Conservation (phyloP, 345 rosid species). For the Angophora floribunda region DNA sequence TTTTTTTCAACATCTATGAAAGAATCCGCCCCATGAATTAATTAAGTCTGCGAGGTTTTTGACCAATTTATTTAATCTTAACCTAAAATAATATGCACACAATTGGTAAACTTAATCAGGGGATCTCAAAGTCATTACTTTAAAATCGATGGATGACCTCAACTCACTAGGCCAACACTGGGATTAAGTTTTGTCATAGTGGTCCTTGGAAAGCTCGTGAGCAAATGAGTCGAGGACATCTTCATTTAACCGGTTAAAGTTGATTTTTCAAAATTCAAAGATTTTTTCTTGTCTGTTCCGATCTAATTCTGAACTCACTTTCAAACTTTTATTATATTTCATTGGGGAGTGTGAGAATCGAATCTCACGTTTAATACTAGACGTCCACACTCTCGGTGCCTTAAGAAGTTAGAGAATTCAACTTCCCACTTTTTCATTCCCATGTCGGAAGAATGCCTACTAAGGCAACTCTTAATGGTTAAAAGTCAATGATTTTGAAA, state of each 20-base stretch:
- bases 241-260: background rate
- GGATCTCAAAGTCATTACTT: background rate
- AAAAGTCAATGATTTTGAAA: background rate
- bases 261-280: background rate
- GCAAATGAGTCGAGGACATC: background rate
- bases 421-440: no score
- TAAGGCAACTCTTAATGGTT: no score
- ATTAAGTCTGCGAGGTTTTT: background rate
- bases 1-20: fast-evolving
- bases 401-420: no score
- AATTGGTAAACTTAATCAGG: background rate
- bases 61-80: background rate
- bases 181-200: background rate
- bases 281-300: no score
- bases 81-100: background rate
- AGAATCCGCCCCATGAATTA: background rate
- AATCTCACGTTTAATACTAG: no score
- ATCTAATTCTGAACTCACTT: no score
- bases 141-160: background rate
- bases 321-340: no score
- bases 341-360: no score
- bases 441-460: no score
- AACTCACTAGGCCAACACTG: background rate
- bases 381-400: no score
- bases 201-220: background rate